A percentile compares a stretch with the other conserved stretches of the same genome.
phyloP scores from a whole-genome alignment of 2,329 filamentous ascomycete genomes.

The Helotiales sp. region DNA sequence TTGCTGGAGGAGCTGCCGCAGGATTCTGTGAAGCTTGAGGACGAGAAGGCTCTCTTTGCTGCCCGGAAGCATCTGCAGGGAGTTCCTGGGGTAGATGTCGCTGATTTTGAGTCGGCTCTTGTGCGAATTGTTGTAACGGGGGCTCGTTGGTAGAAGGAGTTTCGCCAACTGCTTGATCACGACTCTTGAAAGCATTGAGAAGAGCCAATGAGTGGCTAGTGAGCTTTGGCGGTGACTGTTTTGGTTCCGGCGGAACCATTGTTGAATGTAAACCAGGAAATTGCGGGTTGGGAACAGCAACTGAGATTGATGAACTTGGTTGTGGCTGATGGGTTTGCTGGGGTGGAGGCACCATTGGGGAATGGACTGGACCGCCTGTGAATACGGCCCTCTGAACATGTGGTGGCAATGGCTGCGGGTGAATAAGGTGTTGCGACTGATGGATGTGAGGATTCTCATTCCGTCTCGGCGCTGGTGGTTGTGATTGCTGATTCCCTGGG shows the following conservation, averaged over 20 bases:
- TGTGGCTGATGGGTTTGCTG: constrained; percentile 31
- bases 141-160: constrained; percentile 23
- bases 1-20: constrained; percentile 20
- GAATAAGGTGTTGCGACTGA: constrained; percentile 43
- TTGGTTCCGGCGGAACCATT: constrained; percentile 35
- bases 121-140: constrained; percentile 27
- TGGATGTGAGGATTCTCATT: constrained; percentile 36
- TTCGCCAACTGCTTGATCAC: constrained; percentile 30
- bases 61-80: constrained; percentile 33
- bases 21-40: constrained; percentile 7
- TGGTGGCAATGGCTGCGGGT: constrained; percentile 51
- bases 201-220: constrained; percentile 51
- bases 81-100: constrained; percentile 37
- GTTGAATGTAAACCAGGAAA: constrained; percentile 38
- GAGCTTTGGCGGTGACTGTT: constrained; percentile 42
- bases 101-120: constrained; percentile 16
- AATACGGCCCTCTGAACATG: constrained; percentile 60
- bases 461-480: constrained; percentile 25
- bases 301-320: constrained; percentile 12
- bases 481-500: constrained; percentile 20
- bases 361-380: constrained; percentile 45
- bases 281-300: constrained; percentile 32
- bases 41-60: constrained; percentile 18
- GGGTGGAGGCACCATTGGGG: constrained; percentile 42
- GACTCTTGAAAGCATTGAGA: constrained; percentile 51